Percentiles rank a stretch among this genome's conserved stretches.
phyloP scores from a whole-genome alignment of 345 rosid genomes.

The Hibiscus syriacus region DNA sequence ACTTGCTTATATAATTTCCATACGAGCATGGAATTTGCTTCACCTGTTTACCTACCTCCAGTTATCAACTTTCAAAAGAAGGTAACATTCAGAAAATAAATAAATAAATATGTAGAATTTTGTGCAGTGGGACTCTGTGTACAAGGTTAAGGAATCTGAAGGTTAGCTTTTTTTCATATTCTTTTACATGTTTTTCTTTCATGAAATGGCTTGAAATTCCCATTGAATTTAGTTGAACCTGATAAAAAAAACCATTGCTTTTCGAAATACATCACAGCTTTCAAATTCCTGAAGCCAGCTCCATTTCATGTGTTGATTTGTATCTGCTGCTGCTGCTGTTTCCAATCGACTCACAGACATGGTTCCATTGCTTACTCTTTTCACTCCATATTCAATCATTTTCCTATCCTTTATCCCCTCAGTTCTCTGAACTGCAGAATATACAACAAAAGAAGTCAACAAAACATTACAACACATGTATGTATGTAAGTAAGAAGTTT shows the following conservation, averaged over 20 bases:
- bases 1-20: constrained; percentile 26
- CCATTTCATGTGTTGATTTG: constrained; percentile 13
- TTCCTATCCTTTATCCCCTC: constrained; percentile 35
- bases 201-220: too few species aligned
- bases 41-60: too few species aligned
- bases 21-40: neutral
- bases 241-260: constrained; percentile 4
- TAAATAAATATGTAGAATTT: too few species aligned
- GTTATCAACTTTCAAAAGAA: too few species aligned
- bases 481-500: neutral
- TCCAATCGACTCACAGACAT: constrained; percentile 3
- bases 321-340: neutral
- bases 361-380: constrained; percentile 3
- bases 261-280: constrained; percentile 6
- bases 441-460: neutral
- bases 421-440: constrained; percentile 14
- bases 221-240: too few species aligned
- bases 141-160: too few species aligned
- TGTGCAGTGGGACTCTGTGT: too few species aligned
- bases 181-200: too few species aligned
- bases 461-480: neutral
- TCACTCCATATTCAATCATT: constrained; percentile 31
- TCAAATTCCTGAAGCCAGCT: constrained; percentile 9
- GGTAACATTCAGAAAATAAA: too few species aligned
- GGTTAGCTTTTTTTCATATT: too few species aligned